These are phyloP conservation scores for Atkinsonella hypoxylon DNA, from an alignment of 2,329 filamentous ascomycete species.

Conservation along the genomic window DNA sequence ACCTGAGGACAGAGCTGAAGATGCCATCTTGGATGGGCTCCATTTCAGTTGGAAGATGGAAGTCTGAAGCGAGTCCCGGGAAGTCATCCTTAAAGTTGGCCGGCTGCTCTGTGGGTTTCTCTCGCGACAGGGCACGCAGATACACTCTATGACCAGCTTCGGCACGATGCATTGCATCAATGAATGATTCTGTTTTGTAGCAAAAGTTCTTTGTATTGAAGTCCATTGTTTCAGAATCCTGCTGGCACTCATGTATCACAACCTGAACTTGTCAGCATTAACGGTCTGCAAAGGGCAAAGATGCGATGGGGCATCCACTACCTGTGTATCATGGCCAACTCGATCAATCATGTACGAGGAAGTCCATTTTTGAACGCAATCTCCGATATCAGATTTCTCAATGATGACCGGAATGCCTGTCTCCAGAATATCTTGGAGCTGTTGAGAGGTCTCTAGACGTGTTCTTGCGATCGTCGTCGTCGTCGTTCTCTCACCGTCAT, in stretches of 20 bases:
- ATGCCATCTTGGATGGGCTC: conserved; percentile 44
- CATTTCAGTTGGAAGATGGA: conserved; percentile 53
- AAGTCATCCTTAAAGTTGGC: conserved; percentile 64
- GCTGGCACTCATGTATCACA: conserved; percentile 57
- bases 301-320: conserved; percentile 20
- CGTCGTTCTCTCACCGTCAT: conserved; percentile 10
- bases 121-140: conserved; percentile 62
- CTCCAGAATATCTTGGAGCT: conserved; percentile 49
- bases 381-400: conserved; percentile 51
- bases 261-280: conserved; percentile 35
- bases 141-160: conserved; percentile 54
- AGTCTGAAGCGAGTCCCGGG: conserved; percentile 55
- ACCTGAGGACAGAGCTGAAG: conserved; percentile 69
- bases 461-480: conserved; percentile 35
- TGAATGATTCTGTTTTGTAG: conserved; percentile 59
- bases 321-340: conserved; percentile 49
- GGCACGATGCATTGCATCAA: conserved; percentile 51
- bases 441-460: conserved; percentile 34
- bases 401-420: conserved; percentile 48
- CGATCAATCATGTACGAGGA: conserved; percentile 52
- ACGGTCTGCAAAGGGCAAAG: neutral
- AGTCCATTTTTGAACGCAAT: conserved; percentile 57
- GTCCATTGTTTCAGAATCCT: conserved; percentile 51
- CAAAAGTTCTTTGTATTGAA: conserved; percentile 75
- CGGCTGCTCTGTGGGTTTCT: conserved; percentile 55